phyloP scores from a whole-genome alignment of 139 green algal genomes.

The Chlorella sorokiniana region DNA sequence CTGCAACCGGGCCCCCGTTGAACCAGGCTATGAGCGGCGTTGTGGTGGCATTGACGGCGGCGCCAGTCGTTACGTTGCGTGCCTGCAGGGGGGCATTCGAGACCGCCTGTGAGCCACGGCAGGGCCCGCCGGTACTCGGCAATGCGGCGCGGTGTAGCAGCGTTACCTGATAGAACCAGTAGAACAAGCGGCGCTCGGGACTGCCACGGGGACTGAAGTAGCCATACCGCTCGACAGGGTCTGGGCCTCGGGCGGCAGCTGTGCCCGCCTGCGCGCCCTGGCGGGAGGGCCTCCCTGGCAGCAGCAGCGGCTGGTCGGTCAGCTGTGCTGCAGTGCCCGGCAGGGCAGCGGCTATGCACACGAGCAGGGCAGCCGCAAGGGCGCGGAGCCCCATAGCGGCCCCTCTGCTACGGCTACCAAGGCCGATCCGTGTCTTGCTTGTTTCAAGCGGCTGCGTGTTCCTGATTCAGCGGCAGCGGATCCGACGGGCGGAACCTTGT shows the following conservation, averaged over 20 bases:
- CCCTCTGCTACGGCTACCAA: no score
- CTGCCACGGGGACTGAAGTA: neutral
- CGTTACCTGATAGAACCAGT: slow-evolving; percentile 13
- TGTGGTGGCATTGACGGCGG: neutral
- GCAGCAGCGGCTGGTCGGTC: neutral
- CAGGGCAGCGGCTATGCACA: neutral
- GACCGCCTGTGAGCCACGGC: neutral
- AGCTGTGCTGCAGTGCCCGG: neutral
- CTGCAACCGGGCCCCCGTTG: neutral
- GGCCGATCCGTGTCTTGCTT: no score
- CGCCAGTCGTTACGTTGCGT: neutral
- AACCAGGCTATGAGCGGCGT: neutral
- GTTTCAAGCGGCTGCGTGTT: no score
- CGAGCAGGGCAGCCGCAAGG: neutral
- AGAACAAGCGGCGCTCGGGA: neutral
- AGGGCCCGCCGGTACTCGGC: neutral
- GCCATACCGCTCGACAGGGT: neutral
- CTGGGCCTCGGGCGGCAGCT: neutral
- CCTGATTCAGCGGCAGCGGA: no score
- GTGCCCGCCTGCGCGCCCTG: neutral
- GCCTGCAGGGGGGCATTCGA: neutral
- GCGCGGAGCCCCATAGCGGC: neutral
- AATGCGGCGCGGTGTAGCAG: neutral
- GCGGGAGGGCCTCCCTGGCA: neutral
- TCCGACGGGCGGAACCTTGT: no score